Evolutionary conservation across 2,329 filamentous ascomycete genomes (phyloP), one percentile per base, ranked within the genome.

Genomic region (Geosmithia flava): DNA sequence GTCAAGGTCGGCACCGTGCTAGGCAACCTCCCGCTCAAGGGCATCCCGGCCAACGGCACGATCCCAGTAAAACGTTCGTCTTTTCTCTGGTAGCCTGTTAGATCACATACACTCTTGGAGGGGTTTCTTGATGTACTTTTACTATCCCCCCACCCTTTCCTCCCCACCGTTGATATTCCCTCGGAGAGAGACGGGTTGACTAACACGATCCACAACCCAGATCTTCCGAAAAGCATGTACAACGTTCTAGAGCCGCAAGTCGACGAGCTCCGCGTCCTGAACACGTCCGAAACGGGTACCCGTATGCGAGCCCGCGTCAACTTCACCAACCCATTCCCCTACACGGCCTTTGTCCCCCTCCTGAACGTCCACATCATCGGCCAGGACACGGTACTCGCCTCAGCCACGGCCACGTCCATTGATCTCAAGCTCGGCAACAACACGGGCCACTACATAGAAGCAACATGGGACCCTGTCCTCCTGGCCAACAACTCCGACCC

Each of bases 51-150:
- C 63, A 76, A 89, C 70, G 90, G 93, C 56, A 78, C 83, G 59
- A 82, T 98, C 60, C 86, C 86, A 67, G 80, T 97, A 71, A 94
- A 95, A 78, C 86, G 89, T 95, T 83, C 81, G 90, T 87, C 73
- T 67, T 74, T 72, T 67, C 70, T 75, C 70, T 62, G 61, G 59
- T 65, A 62, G 56, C 56, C 50, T 54, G 52, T 50, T 50, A 49
- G 53, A 52, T 49, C 50, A 57, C 53, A 54, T 55, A 54, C 54
- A 37, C 33, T 11, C 33, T 30, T 30, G 29, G 29, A 11, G 15
- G 33, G 13, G 33, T 5, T 3, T 16, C 33, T 37, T 37, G 11
- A 37, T 37, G 33, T 37, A 37, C 33, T 37, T 7, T 11, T 37
- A 5, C 15, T 37, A 5, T 16, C 23, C 23, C 23, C 8, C 8